A percentile compares a stretch with the other conserved stretches of the same genome.
phyloP scores from a whole-genome alignment of 495 filamentous ascomycete species.

The Penicillium parvum region DNA sequence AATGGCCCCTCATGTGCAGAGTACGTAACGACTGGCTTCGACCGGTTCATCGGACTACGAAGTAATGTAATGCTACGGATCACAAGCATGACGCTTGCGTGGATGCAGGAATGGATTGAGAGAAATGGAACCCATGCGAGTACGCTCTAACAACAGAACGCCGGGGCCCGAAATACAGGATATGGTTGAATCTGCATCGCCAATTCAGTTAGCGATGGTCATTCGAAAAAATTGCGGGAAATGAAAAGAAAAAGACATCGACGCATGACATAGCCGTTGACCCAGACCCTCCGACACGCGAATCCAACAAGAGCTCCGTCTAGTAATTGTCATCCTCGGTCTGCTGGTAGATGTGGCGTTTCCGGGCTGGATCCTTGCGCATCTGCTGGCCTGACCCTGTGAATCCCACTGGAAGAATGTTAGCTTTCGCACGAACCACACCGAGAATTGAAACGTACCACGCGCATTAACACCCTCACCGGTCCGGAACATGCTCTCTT shows the following conservation, averaged over 20 bases:
- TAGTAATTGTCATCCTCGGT: conserved; percentile 65
- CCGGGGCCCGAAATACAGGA: conserved; percentile 4
- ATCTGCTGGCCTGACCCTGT: conserved; percentile 91
- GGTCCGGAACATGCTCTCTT: conserved; percentile 97
- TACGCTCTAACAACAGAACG: conserved; percentile 14
- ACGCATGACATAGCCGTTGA: conserved; percentile 11
- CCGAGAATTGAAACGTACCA: conserved; percentile 50
- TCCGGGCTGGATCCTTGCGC: conserved; percentile 83
- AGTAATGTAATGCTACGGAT: no score
- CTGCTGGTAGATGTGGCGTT: conserved; percentile 81
- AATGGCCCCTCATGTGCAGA: no score
- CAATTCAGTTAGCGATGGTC: conserved; percentile 33
- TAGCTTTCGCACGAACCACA: background rate
- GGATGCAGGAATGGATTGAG: no score
- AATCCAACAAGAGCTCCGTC: background rate
- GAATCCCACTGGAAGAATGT: conserved; percentile 67
- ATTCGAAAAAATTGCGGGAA: conserved; percentile 14
- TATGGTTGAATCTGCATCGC: conserved; percentile 28
- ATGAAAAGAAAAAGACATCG: conserved; percentile 11
- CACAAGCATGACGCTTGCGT: no score
- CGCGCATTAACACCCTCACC: conserved; percentile 78
- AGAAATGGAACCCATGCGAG: background rate
- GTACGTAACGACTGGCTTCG: no score
- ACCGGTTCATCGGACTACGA: no score
- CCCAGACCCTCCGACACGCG: conserved; percentile 2